Conservation (phyloP, 805 yeast genomes). For the Clavispora asparagi region DNA sequence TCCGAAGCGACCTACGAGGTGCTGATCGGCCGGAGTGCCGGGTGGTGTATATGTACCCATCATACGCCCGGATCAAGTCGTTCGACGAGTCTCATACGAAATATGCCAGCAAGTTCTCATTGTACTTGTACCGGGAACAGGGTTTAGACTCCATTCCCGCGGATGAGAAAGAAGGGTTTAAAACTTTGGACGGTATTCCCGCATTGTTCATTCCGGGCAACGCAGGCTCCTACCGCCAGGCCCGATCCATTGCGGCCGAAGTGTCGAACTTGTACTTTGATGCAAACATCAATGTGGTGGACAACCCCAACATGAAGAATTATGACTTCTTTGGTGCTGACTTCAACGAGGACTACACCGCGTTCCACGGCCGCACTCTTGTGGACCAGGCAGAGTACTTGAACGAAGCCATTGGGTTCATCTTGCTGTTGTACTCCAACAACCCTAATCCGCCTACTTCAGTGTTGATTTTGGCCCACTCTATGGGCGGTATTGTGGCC, state of each 20-base stretch:
- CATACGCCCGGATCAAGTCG: conserved; percentile 68
- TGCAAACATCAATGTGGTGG: conserved; percentile 15
- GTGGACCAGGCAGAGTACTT: conserved; percentile 89
- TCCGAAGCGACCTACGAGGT: conserved; percentile 14
- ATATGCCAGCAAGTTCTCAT: conserved; percentile 76
- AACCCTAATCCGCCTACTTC: conserved; percentile 50
- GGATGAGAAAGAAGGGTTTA: conserved; percentile 22
- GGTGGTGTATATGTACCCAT: conserved; percentile 75
- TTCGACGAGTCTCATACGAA: conserved; percentile 68
- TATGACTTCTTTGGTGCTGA: conserved; percentile 89
- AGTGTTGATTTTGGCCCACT: conserved; percentile 80
- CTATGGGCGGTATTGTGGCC: conserved; percentile 97
- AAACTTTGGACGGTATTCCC: conserved; percentile 64
- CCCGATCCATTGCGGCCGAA: conserved; percentile 85
- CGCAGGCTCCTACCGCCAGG: conserved; percentile 92
- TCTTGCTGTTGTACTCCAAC: conserved; percentile 59
- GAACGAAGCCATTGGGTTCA: conserved; percentile 80
- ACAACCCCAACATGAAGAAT: conserved; percentile 34
- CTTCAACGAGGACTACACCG: conserved; percentile 93
- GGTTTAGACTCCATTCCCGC: conserved; percentile 55
- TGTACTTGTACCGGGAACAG: conserved; percentile 83
- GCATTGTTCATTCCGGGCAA: conserved; percentile 94
- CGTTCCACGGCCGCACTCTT: conserved; percentile 91
- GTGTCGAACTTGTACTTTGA: conserved; percentile 53
- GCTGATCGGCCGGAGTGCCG: conserved; percentile 48